A percentile compares a stretch with the other conserved stretches of the same genome.
These are phyloP conservation scores for Aspergillus steynii DNA, from an alignment of 495 filamentous ascomycete species.

Conservation along the genomic window DNA sequence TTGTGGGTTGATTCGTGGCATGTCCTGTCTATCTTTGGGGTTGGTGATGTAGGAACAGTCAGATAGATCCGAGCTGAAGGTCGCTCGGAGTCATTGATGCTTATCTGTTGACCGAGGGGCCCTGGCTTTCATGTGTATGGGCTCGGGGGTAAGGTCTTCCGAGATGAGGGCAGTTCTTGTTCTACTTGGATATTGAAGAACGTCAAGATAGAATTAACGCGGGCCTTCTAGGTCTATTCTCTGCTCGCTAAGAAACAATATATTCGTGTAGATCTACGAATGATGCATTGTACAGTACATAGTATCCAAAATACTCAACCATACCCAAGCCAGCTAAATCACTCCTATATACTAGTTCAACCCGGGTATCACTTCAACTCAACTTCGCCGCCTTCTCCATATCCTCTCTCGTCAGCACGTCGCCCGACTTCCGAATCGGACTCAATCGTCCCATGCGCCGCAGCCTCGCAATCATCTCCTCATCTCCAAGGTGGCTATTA, in stretches of 20 bases:
- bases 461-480: slow-evolving; percentile 67
- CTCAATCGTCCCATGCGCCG: slow-evolving; percentile 60
- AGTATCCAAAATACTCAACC: not conserved
- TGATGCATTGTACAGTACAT: too few species aligned
- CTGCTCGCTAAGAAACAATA: too few species aligned
- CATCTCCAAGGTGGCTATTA: slow-evolving; percentile 78
- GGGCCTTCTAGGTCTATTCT: too few species aligned
- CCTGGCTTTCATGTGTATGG: not conserved
- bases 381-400: slow-evolving; percentile 58
- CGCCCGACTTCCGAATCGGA: slow-evolving; percentile 45
- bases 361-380: slow-evolving; percentile 21
- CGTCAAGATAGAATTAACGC: too few species aligned
- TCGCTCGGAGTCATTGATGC: not conserved
- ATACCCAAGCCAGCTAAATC: not conserved
- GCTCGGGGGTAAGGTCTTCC: not conserved
- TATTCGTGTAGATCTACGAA: too few species aligned
- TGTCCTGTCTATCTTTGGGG: not conserved
- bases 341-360: not conserved
- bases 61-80: not conserved
- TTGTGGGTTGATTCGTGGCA: not conserved
- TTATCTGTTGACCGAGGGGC: not conserved
- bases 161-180: not conserved
- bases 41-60: not conserved
- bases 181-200: not conserved
- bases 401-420: slow-evolving; percentile 58